Base-by-base conservation (phyloP, 2,329 filamentous ascomycete species). In the Fragosphaeria purpurea region DNA sequence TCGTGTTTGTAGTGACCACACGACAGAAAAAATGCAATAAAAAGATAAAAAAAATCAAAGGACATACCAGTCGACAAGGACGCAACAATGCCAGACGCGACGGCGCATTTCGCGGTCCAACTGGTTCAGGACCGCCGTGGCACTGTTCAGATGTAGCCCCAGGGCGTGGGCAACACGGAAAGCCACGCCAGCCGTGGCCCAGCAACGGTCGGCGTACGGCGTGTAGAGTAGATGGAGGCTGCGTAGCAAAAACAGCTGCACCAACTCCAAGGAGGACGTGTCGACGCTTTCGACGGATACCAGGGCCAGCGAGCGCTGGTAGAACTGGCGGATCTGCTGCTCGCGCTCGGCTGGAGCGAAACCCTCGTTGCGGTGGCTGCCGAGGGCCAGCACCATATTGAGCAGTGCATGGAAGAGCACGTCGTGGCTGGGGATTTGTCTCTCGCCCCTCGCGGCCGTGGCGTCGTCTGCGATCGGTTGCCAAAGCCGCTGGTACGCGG, bases 361-460 rank as follows among this genome's bases (percentile, higher is more conserved):
- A 0, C 44, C 45, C 4, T 54, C 56, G 51, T 53, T 59, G 7
- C 58, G 58, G 44, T 61, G 57, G 41, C 60, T 62, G 6, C 58
- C 62, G 4, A 64, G 42, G 6, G 63, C 64, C 12, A 65, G 56
- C 4, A 61, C 53, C 13, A 65, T 57, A 51, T 64, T 66, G 6
- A 65, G 49, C 2, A 53, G 61, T 9, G 62, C 56, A 13, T 55
- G 53, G 41, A 59, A 58, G 0, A 61, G 43, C 0, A 54, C 39
- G 6, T 59, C 54, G 3, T 13, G n/a, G 3, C 35, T 37, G 35
- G 35, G 11, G 7, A 7, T 37, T 37, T 37, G 35, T 11, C 11
- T 37, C 35, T 37, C 35, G 7, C 7, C 11, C 35, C 35, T 37
- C 11, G 35, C 7, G 7, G 35, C 35, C 22, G 22, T 22, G 22